These are phyloP conservation scores for Globisporangium iwayamae DNA, from an alignment of 352 stramenopile species.

Conservation along the genomic window DNA sequence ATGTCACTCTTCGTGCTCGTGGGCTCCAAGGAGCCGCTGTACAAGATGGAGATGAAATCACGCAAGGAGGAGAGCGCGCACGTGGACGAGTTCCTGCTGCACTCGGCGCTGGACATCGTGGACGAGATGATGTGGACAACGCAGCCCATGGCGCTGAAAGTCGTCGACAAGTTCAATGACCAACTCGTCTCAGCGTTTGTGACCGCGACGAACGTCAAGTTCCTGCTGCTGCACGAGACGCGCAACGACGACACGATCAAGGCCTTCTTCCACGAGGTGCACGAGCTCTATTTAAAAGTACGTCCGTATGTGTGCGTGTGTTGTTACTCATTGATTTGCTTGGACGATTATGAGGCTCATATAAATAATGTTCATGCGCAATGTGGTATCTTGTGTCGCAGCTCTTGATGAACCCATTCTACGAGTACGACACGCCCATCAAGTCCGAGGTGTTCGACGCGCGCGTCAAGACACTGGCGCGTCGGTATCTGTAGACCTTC, in stretches of 20 bases:
- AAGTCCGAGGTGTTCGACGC: conserved; percentile 91
- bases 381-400: conserved; percentile 21
- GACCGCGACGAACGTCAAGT: conserved; percentile 94
- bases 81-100: conserved; percentile 97
- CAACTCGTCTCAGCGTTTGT: conserved; percentile 96
- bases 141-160: conserved; percentile 90
- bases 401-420: conserved; percentile 96
- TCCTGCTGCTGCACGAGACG: conserved; percentile 94
- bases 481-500: conserved; percentile 75
- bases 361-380: not conserved
- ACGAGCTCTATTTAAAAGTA: conserved; percentile 97
- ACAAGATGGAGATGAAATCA: conserved; percentile 85
- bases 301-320: conserved; percentile 7
- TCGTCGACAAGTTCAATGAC: conserved; percentile 96
- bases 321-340: not conserved
- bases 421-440: conserved; percentile 94
- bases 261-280: conserved; percentile 96
- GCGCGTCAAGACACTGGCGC: conserved; percentile 85
- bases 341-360: not conserved
- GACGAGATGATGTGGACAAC: conserved; percentile 95
- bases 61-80: conserved; percentile 84
- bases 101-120: conserved; percentile 96
- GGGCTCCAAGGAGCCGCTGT: conserved; percentile 81
- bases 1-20: conserved; percentile 88
- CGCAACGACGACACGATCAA: conserved; percentile 94